Evolutionary conservation across 371 early-diverging fungal genomes (phyloP).

Genomic region (Rhizopus microsporus): DNA sequence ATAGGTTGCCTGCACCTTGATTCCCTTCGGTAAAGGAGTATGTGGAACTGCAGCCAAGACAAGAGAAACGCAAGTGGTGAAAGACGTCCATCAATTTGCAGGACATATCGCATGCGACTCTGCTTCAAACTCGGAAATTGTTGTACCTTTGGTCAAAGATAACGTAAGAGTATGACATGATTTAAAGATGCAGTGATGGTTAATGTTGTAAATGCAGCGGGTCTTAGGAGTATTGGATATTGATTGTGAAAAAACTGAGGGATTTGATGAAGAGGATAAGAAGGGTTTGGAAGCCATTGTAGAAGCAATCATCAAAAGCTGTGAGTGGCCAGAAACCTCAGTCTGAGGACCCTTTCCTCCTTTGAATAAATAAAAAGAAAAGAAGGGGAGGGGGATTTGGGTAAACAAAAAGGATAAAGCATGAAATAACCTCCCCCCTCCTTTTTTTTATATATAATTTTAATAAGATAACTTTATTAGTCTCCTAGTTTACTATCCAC

Average conservation of each 20-base stretch:
- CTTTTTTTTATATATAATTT: neutral
- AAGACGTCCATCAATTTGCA: slow-evolving; percentile 81
- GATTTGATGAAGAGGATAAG: slow-evolving; percentile 78
- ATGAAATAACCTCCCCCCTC: neutral
- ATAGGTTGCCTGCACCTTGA: slow-evolving; percentile 81
- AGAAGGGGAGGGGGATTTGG: neutral
- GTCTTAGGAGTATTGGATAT: slow-evolving; percentile 86
- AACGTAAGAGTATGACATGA: slow-evolving; percentile 32
- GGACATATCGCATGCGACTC: slow-evolving; percentile 95
- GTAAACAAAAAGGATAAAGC: no score
- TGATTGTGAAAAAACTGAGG: slow-evolving; percentile 74
- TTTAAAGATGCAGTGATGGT: neutral
- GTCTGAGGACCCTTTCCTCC: neutral
- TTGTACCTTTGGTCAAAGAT: slow-evolving; percentile 76
- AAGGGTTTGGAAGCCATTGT: slow-evolving; percentile 74
- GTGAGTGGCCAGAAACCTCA: slow-evolving; percentile 49
- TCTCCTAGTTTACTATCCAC: neutral
- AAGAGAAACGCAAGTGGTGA: slow-evolving; percentile 61
- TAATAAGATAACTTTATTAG: neutral
- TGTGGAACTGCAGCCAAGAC: slow-evolving; percentile 81
- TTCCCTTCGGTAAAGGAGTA: slow-evolving; percentile 83
- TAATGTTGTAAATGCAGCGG: slow-evolving; percentile 28
- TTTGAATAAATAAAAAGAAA: slow-evolving; percentile 2
- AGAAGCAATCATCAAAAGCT: slow-evolving; percentile 59
- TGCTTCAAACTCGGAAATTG: slow-evolving; percentile 85